These are phyloP conservation scores for Diaporthe velutina DNA, from an alignment of 2,329 filamentous ascomycete species.

Conservation along the genomic window DNA sequence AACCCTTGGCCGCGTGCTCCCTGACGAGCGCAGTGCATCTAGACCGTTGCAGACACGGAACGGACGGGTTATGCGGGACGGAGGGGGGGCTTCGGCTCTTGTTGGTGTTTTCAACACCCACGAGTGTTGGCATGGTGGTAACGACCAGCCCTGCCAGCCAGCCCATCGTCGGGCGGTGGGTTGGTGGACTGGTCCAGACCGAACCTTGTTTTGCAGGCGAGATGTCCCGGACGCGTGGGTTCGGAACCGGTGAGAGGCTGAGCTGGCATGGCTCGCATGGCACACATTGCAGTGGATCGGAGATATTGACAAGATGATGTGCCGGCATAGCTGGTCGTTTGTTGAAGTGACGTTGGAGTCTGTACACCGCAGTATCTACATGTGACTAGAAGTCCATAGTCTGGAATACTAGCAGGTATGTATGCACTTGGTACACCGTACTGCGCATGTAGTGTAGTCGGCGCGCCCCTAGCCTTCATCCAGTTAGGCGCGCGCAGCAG, in stretches of 20 bases:
- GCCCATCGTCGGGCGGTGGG: not conserved
- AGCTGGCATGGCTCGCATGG: not conserved
- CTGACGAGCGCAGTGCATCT: not conserved
- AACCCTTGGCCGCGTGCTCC: not conserved
- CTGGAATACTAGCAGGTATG: not conserved
- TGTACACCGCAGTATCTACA: not conserved
- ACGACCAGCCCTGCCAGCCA: not conserved
- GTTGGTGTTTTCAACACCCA: not conserved
- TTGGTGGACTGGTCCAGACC: conserved; percentile 23
- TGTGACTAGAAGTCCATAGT: not conserved
- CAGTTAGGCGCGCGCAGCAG: not conserved
- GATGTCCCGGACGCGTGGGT: conserved; percentile 7
- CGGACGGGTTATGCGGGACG: not conserved
- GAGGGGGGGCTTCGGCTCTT: not conserved
- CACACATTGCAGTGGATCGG: not conserved
- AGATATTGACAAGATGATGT: not conserved
- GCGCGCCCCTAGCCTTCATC: not conserved
- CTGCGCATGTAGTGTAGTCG: not conserved
- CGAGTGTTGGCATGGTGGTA: not conserved
- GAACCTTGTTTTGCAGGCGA: conserved; percentile 24
- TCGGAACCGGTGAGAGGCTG: conserved; percentile 1
- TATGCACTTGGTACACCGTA: not conserved
- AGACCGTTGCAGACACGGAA: conserved; percentile 5
- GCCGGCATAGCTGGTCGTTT: not conserved
- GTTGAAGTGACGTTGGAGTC: conserved; percentile 14